Evolutionary conservation across 768 basidiomycete species (phyloP).

Genomic region (Xerocomellus intermedius): DNA sequence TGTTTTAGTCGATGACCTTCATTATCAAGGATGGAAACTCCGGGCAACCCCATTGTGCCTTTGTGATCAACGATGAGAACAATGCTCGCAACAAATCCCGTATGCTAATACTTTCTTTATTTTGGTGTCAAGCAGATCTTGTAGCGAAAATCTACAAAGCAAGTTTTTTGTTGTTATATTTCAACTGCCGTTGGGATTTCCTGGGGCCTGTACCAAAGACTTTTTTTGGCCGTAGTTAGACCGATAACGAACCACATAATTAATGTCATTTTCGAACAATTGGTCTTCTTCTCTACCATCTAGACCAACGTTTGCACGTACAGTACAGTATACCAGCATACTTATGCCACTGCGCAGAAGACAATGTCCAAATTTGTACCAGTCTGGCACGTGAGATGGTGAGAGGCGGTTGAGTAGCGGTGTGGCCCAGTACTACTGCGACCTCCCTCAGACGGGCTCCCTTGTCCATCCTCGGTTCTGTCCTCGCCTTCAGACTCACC

Average conservation of each 20-base stretch:
- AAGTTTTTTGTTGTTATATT: too few relatives aligned
- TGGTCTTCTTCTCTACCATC: background rate
- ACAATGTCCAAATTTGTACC: constrained; percentile 14
- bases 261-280: background rate
- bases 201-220: too few relatives aligned
- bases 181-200: background rate
- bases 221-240: background rate
- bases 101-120: too few relatives aligned
- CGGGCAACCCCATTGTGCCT: background rate
- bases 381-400: constrained; percentile 19
- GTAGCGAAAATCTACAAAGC: background rate
- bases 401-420: background rate
- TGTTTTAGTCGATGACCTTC: background rate
- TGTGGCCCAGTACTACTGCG: constrained; percentile 3
- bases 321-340: too few relatives aligned
- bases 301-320: background rate
- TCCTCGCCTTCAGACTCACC: background rate
- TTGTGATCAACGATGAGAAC: too few relatives aligned
- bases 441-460: constrained; percentile 3
- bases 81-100: too few relatives aligned
- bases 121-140: background rate
- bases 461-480: constrained; percentile 6
- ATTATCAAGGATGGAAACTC: background rate
- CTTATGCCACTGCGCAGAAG: background rate
- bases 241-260: background rate